A percentile compares a stretch with the other conserved stretches of the same genome.
Evolutionary conservation across 192 early-diverging fungal species (phyloP).

Genomic region (Cladochytrium replicatum): DNA sequence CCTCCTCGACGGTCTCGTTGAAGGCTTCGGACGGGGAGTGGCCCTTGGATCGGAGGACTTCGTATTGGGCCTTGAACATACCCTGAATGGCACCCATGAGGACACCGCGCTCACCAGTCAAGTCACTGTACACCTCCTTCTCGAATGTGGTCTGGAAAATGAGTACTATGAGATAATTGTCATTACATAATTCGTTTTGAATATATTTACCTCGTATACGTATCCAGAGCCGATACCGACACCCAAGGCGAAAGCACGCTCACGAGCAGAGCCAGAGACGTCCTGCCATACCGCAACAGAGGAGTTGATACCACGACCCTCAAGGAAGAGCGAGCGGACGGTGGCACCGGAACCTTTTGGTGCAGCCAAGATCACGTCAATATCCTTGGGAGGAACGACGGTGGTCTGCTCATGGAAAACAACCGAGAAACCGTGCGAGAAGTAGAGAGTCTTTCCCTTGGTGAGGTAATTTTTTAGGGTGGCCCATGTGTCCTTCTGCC

Average conservation of each 20-base stretch:
- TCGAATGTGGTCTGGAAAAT: conserved; percentile 12
- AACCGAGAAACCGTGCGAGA: conserved; percentile 94
- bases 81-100: conserved; percentile 99
- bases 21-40: conserved; percentile 97
- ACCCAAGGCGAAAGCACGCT: conserved; percentile 82
- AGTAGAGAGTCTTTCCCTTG: conserved; percentile 96
- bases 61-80: conserved; percentile 91
- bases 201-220: conserved; percentile 61
- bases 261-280: conserved; percentile 84
- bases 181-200: not conserved
- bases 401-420: conserved; percentile 87
- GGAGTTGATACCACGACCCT: conserved; percentile 95
- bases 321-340: conserved; percentile 89
- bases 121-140: conserved; percentile 95
- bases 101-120: conserved; percentile 92
- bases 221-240: conserved; percentile 94
- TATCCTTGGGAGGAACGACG: conserved; percentile 79
- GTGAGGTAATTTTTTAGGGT: conserved; percentile 78
- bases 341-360: conserved; percentile 96
- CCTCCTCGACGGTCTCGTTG: conserved; percentile 99
- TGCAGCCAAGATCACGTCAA: conserved; percentile 92
- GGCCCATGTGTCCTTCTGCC: conserved; percentile 85
- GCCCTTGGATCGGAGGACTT: conserved; percentile 83
- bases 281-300: conserved; percentile 94
- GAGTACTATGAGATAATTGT: not conserved